A percentile compares a stretch with the other conserved stretches of the same genome.
phyloP scores from a whole-genome alignment of 768 basidiomycete species.

The Strobilomyces confusus region DNA sequence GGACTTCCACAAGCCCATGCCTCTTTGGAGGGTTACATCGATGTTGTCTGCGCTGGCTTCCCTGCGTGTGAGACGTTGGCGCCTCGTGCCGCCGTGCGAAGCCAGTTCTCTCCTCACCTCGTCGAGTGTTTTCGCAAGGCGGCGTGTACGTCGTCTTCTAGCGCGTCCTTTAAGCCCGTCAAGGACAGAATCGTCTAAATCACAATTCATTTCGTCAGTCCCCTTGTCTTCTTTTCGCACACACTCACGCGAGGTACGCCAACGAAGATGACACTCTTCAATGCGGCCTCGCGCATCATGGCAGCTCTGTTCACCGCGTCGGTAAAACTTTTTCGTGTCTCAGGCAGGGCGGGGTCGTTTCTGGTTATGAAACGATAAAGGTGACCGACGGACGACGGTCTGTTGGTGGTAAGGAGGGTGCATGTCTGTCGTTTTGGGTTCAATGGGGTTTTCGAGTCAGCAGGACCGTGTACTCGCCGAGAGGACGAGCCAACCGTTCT shows the following conservation, averaged over 20 bases:
- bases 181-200: constrained; percentile 78
- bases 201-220: constrained; percentile 5
- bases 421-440: constrained; percentile 58
- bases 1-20: constrained; percentile 72
- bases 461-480: constrained; percentile 45
- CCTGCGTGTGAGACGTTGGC: constrained; percentile 38
- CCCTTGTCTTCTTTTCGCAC: neutral
- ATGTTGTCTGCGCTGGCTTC: constrained; percentile 59
- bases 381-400: constrained; percentile 73
- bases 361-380: constrained; percentile 77
- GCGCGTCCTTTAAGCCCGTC: constrained; percentile 65
- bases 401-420: constrained; percentile 77
- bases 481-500: constrained; percentile 79
- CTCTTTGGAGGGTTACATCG: constrained; percentile 64
- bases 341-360: constrained; percentile 36
- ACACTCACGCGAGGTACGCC: constrained; percentile 75
- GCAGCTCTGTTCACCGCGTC: constrained; percentile 71
- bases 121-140: constrained; percentile 62
- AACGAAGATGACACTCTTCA: constrained; percentile 88
- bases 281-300: constrained; percentile 81
- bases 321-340: constrained; percentile 41
- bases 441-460: constrained; percentile 18
- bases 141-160: constrained; percentile 78
- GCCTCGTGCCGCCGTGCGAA: constrained; percentile 19
- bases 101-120: constrained; percentile 45